phyloP scores from a whole-genome alignment of 169 alveolate species.

The Plasmodium sp. region DNA sequence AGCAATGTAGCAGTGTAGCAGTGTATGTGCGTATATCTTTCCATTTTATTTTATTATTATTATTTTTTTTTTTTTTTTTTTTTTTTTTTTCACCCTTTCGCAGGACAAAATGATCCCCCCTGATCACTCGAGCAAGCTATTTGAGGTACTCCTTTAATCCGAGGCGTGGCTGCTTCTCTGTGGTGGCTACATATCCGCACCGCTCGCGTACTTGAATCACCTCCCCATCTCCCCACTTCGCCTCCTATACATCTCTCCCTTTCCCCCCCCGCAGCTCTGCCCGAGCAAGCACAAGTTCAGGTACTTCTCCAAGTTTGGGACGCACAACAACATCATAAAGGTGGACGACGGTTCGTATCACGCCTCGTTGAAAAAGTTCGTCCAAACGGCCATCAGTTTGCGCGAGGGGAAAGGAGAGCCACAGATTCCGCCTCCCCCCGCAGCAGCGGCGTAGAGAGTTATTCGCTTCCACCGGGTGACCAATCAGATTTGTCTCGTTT shows the following conservation, averaged over 20 bases:
- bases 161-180: not conserved
- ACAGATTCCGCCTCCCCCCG: not conserved
- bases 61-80: slow-evolving; percentile 1
- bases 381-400: not conserved
- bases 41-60: not conserved
- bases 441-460: not conserved
- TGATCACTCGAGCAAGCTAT: not conserved
- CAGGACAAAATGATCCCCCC: slow-evolving; percentile 38
- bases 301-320: slow-evolving; percentile 18
- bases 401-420: not conserved
- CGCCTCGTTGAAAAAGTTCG: not conserved
- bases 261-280: not conserved
- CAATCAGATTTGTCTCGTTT: not conserved
- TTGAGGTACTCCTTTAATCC: slow-evolving; percentile 9
- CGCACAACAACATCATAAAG: slow-evolving; percentile 14
- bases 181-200: not conserved
- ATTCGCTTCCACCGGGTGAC: not conserved
- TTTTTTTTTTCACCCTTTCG: not conserved
- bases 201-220: not conserved
- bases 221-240: not conserved
- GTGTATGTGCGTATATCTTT: not conserved
- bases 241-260: no score
- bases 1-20: no score
- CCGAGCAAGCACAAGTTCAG: slow-evolving; percentile 7
- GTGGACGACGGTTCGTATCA: slow-evolving; percentile 26